Evolutionary conservation across 2,329 filamentous ascomycete genomes (phyloP).

Genomic region (Aureobasidium sp.): DNA sequence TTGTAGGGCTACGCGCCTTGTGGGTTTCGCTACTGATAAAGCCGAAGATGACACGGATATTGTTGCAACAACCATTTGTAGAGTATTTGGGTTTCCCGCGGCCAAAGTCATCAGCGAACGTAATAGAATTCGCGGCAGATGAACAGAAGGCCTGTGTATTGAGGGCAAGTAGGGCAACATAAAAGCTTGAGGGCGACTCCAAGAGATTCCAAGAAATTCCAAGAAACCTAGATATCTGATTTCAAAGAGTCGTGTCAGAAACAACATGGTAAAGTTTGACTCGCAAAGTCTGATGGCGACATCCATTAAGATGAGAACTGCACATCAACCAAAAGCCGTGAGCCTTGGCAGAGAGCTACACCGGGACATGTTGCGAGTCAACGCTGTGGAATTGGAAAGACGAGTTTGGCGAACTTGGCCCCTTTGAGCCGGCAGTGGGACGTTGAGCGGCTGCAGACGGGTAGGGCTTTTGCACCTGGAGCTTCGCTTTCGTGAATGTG

Average conservation of each 20-base stretch:
- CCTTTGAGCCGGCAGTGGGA: neutral
- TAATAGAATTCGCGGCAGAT: neutral
- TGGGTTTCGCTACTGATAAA: neutral
- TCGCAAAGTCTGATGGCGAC: neutral
- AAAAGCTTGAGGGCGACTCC: neutral
- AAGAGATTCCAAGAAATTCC: too few species aligned
- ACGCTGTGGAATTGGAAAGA: slow-evolving; percentile 1
- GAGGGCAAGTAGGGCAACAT: neutral
- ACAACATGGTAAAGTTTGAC: neutral
- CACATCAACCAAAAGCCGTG: neutral
- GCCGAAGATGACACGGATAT: neutral
- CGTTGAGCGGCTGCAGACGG: neutral
- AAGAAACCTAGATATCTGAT: neutral
- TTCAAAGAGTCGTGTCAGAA: neutral
- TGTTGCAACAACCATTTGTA: neutral
- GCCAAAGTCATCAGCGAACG: neutral
- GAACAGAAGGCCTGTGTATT: neutral
- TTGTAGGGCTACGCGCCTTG: neutral
- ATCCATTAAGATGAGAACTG: neutral
- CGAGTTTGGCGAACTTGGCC: neutral
- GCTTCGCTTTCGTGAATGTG: neutral
- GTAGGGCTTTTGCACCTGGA: neutral
- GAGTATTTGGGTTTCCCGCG: neutral
- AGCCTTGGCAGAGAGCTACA: neutral
- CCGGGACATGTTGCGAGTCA: neutral